These are phyloP conservation scores for Vitis amurensis DNA, from an alignment of 164 flowering plant species.

Conservation along the genomic window DNA sequence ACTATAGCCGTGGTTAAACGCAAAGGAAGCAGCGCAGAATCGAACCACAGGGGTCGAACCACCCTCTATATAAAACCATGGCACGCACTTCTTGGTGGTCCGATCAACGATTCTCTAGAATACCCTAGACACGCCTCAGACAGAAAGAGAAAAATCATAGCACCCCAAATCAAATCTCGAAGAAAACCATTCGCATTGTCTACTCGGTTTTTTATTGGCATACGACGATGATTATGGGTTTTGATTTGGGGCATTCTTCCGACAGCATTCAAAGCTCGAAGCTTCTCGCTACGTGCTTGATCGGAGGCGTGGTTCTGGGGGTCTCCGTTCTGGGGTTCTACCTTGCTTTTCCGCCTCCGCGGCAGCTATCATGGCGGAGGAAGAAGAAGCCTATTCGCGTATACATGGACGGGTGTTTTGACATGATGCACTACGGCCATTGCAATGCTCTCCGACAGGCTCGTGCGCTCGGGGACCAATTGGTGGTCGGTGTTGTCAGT, in stretches of 20 bases:
- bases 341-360: slow-evolving; percentile 17
- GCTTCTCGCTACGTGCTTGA: slow-evolving; percentile 41
- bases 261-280: slow-evolving; percentile 25
- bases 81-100: no score
- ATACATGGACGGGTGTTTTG: slow-evolving; percentile 98
- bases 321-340: slow-evolving; percentile 42
- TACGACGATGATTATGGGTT: slow-evolving; percentile 24
- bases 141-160: no score
- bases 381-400: slow-evolving; percentile 74
- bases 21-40: no score
- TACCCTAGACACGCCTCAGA: no score
- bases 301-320: slow-evolving; percentile 56
- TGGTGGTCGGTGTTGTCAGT: slow-evolving; percentile 95
- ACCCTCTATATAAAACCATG: no score
- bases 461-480: slow-evolving; percentile 86
- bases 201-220: background rate
- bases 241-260: slow-evolving; percentile 19
- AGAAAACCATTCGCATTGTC: background rate
- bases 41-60: no score
- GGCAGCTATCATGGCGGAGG: slow-evolving; percentile 33
- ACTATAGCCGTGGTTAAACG: no score
- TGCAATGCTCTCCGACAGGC: slow-evolving; percentile 97
- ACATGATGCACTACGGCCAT: slow-evolving; percentile 99
- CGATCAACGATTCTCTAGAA: no score
- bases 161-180: background rate